Conservation (phyloP, 805 yeast genomes). For the Ogataea methanolica region DNA sequence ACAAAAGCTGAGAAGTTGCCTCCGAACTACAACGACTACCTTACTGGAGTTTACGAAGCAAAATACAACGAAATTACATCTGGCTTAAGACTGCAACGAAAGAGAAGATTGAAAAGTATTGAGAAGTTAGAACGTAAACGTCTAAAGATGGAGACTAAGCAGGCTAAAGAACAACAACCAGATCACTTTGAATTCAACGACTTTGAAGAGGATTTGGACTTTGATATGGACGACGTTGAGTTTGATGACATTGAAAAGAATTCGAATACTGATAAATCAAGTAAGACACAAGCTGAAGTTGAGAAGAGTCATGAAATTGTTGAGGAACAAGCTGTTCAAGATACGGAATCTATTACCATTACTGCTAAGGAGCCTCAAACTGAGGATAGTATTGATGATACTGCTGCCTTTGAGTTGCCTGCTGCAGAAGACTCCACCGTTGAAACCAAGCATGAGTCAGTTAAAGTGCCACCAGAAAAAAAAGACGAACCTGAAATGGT, state of each 20-base stretch:
- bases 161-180: slow-evolving; percentile 14
- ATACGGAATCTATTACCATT: too few species aligned
- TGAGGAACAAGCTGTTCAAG: too few species aligned
- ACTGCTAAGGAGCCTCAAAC: too few species aligned
- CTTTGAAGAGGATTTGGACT: slow-evolving; percentile 28
- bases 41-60: slow-evolving; percentile 13
- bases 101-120: slow-evolving; percentile 25
- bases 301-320: too few species aligned
- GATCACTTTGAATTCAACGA: slow-evolving; percentile 16
- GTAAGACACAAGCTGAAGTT: too few species aligned
- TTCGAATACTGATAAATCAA: too few species aligned
- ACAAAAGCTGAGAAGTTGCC: slow-evolving; percentile 21
- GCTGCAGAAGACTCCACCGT: too few species aligned
- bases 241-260: slow-evolving; percentile 9
- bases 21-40: slow-evolving; percentile 14
- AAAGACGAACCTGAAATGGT: too few species aligned
- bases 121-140: slow-evolving; percentile 26
- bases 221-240: slow-evolving; percentile 25
- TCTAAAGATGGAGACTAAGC: slow-evolving; percentile 22
- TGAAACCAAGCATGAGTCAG: too few species aligned
- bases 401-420: too few species aligned
- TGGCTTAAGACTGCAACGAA: slow-evolving; percentile 30
- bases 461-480: too few species aligned
- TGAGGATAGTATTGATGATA: too few species aligned
- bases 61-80: slow-evolving; percentile 19